Base-by-base conservation (phyloP, 139 green algal species). In the Micractinium conductrix region DNA sequence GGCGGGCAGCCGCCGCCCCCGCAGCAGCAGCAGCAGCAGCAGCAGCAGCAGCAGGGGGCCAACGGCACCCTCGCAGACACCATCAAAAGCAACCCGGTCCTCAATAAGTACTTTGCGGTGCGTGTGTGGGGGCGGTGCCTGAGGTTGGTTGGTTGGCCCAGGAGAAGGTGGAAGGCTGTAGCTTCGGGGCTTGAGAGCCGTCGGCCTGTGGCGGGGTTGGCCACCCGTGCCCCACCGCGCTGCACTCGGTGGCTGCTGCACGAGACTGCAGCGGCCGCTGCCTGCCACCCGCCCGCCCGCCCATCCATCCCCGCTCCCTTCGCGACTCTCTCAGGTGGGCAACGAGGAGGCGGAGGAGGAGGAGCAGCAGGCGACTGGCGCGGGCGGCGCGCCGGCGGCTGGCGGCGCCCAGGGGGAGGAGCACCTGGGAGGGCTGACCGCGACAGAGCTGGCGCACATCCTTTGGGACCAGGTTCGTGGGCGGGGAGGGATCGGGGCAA, bases 51-150 rank as follows among this genome's bases (percentile, higher is more conserved):
- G 21, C 37, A 50, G 22, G 37, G 74, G 35, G 67, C 48, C 0
- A 71, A 43, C 14, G 78, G 72, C 12, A 83, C 17, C 44, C 35
- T 86, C 37, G 65, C 67, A 21, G 79, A 86, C 37, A 69, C 83
- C 0, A n/a, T 90, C 22, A 86, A 85, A 28, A 73, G 89, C 79
- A 88, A 69, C 50, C 60, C 85, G 7, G 79, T 93, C 75, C 80
- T 93, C 28, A 80, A 79, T 10, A 89, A 93, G 60, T 95, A 92
- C 73, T 95, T 95, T 81, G 88, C 93, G 85, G 87, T 91, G 22
- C 14, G 84, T 21, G 45, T 22, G 30, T 38, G 58, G 72, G 55
- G 2, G 53, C 53, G 24, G 53, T 62, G 53, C 53, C n/a, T n/a
- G n/a, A n/a, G n/a, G n/a, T n/a, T n/a, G n/a, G n/a, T n/a, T n/a